Evolutionary conservation across 2,329 filamentous ascomycete species (phyloP).

Genomic region (Cadophora malorum): DNA sequence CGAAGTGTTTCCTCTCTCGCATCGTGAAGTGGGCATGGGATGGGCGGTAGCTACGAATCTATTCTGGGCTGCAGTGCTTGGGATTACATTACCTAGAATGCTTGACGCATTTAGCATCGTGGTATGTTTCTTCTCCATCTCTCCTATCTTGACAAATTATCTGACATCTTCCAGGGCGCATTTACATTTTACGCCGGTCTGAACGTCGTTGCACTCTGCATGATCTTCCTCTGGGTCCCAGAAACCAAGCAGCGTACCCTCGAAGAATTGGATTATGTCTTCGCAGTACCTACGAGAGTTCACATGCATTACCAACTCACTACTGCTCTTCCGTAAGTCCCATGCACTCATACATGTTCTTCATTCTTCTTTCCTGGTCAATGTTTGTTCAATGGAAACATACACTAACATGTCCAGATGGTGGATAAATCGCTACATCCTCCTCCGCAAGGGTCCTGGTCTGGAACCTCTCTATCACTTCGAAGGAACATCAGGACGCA

Average conservation of each 20-base stretch:
- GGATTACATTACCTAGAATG: slow-evolving; percentile 53
- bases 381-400: neutral
- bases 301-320: slow-evolving; percentile 43
- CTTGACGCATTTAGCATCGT: slow-evolving; percentile 36
- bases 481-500: slow-evolving; percentile 41
- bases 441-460: slow-evolving; percentile 48
- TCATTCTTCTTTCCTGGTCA: neutral
- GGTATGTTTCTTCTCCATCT: slow-evolving; percentile 34
- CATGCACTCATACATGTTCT: slow-evolving; percentile 16
- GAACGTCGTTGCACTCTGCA: slow-evolving; percentile 59
- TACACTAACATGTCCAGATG: neutral
- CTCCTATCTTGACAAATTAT: slow-evolving; percentile 26
- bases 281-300: slow-evolving; percentile 41
- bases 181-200: slow-evolving; percentile 62
- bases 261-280: slow-evolving; percentile 55
- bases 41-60: slow-evolving; percentile 68
- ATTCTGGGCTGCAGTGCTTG: slow-evolving; percentile 64
- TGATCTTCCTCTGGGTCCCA: slow-evolving; percentile 63
- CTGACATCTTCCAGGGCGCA: slow-evolving; percentile 45
- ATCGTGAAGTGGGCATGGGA: slow-evolving; percentile 69
- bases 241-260: slow-evolving; percentile 60
- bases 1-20: slow-evolving; percentile 68
- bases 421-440: slow-evolving; percentile 34
- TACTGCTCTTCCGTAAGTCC: slow-evolving; percentile 38
- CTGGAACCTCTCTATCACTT: slow-evolving; percentile 60